Evolutionary conservation across 768 basidiomycete species (phyloP), one percentile per base, ranked within the genome.

Genomic region (Tylopilus plumbeoviolaceoides): DNA sequence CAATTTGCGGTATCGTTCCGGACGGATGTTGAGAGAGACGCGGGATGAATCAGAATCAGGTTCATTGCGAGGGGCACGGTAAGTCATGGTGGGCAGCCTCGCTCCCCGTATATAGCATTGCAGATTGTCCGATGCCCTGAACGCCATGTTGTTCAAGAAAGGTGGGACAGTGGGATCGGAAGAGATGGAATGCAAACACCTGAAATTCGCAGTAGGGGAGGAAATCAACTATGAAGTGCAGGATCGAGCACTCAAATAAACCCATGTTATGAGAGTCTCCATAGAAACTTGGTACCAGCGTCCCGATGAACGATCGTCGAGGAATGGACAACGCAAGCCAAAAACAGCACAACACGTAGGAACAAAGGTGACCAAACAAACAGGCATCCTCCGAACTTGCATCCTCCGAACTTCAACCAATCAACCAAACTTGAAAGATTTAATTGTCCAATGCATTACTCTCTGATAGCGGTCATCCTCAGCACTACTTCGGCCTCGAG

Each of bases 1-100:
- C n/a, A 88, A 67, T 51, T 69, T 72, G 55, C 84, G 73, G 67
- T 78, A 79, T 10, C 64, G 54, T 48, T 81, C 78, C 10, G 78
- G 76, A 21, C 70, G 73, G 48, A 82, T 66, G 54, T 69, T 59
- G 20, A 78, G 47, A 28, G 52, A 44, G 44, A 21, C n/a, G n/a
- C 50, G 50, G n/a, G 50, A 48, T 12, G 54, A 40, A 7, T 20
- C 52, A 17, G 52, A 38, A 5, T 20, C 54, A 17, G 71, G 70
- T 41, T 65, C 57, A 7, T 68, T 68, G n/a, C 74, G 75, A 33
- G 69, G 47, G 9, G 69, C 60, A 33, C 71, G 69, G 48, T 60
- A 59, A 27, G 54, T 54, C 70, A 81, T 75, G 18, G 27, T 53
- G 4, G 83, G 82, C 17, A 84, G 75, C 18, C 50, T 69, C 21